Evolutionary conservation across 1,139 yeast genomes (phyloP), one percentile per base, ranked within the genome.

Genomic region (Arxiozyma bovina): DNA sequence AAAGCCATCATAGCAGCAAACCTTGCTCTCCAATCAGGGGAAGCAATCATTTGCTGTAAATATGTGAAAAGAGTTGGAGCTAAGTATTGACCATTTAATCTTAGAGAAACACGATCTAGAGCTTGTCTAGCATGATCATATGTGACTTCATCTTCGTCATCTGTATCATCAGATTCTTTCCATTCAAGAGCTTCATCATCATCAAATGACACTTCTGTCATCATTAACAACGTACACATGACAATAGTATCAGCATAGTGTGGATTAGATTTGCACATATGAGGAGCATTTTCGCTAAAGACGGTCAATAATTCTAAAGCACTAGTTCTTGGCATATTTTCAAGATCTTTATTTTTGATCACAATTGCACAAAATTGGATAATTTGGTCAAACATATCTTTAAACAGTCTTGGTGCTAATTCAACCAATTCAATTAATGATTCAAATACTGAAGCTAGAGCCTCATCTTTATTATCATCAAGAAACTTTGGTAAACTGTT

Each of bases 1-100:
- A 93, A 75, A 0, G 97, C 98, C 98, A 93, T 93, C 56, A 93
- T 75, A 1, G 98, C 96, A 18, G 96, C 99, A 70, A 90, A 96
- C 58, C 97, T 85, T 70, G 90, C 96, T 70, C 96, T 84, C 99
- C 99, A 93, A 59, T 82, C 80, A 44, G 74, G 66, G 1, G 96
- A 85, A 55, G 76, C 76, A 41, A 87, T 73, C 96, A 93, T 86
- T 54, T 80, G 81, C 17, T 97, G 96, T 59, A 93, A 76, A 71
- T 82, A 87, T 65, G 85, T 89, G 73, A 93, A 93, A 56, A 93
- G 75, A 23, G 96, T 95, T 23, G 84, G 85, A 18, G 96, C 94
- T 59, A 93, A 77, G 11, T 85, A 77, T 66, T 84, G 85, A 46
- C 97, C 98, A 45, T 87, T 91, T 54, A 93, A 77, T 65, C 82